These are phyloP conservation scores for Laguncularia racemosa DNA, from an alignment of 345 rosid species.

Conservation along the genomic window DNA sequence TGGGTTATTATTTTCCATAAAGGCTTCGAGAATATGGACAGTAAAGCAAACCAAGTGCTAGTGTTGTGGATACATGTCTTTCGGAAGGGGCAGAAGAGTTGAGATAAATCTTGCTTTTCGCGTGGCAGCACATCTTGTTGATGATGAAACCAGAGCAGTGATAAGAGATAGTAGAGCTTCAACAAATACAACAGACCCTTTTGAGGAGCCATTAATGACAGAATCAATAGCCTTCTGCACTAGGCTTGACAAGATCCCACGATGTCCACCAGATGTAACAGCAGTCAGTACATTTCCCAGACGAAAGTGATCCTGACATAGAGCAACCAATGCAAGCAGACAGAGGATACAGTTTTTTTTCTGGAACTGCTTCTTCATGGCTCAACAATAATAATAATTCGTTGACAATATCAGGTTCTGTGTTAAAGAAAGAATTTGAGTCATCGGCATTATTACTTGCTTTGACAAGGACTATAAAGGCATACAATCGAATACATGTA, in stretches of 20 bases:
- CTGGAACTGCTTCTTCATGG: slow-evolving; percentile 75
- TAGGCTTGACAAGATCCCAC: slow-evolving; percentile 83
- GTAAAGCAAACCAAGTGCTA: slow-evolving; percentile 86
- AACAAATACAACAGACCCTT: slow-evolving; percentile 79
- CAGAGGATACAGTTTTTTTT: slow-evolving; percentile 68
- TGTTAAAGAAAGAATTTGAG: slow-evolving; percentile 71
- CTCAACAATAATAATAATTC: slow-evolving; percentile 78
- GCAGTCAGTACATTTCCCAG: slow-evolving; percentile 72
- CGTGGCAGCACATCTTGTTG: slow-evolving; percentile 89
- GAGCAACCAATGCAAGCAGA: slow-evolving; percentile 76
- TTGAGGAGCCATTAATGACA: slow-evolving; percentile 53
- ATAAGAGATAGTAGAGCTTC: slow-evolving; percentile 89
- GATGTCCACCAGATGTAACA: slow-evolving; percentile 86
- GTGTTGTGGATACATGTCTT: slow-evolving; percentile 88
- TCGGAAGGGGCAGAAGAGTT: slow-evolving; percentile 82
- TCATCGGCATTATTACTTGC: slow-evolving; percentile 74
- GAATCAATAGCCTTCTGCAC: slow-evolving; percentile 89
- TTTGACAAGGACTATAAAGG: slow-evolving; percentile 86
- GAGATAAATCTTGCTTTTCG: slow-evolving; percentile 92
- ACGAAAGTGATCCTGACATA: slow-evolving; percentile 87
- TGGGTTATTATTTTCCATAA: slow-evolving; percentile 94
- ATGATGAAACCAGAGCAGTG: slow-evolving; percentile 81
- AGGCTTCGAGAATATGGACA: slow-evolving; percentile 82
- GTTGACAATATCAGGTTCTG: slow-evolving; percentile 89
- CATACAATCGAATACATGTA: slow-evolving; percentile 83